phyloP scores from a whole-genome alignment of 345 rosid species.

The Eucalyptus pauciflora region DNA sequence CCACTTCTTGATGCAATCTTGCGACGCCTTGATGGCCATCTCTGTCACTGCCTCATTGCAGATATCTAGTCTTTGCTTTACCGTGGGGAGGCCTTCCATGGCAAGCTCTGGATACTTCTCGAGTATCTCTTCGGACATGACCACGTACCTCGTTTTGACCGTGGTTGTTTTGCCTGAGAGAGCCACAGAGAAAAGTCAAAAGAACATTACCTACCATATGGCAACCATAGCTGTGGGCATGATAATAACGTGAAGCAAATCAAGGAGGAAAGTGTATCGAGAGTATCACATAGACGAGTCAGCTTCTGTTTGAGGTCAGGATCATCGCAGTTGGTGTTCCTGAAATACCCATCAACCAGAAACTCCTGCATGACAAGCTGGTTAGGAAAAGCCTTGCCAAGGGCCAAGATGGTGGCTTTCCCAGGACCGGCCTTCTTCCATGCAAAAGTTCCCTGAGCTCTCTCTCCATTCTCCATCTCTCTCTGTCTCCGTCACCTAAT shows the following conservation, averaged over 20 bases:
- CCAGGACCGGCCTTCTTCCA: slow-evolving; percentile 32
- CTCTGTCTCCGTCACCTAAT: not conserved
- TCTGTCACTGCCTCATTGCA: slow-evolving; percentile 75
- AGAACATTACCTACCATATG: not conserved
- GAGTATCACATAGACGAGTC: slow-evolving; percentile 58
- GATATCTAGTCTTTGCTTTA: slow-evolving; percentile 68
- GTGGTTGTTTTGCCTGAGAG: slow-evolving; percentile 86
- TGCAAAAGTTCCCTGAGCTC: slow-evolving; percentile 6
- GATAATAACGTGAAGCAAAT: not conserved
- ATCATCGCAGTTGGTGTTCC: slow-evolving; percentile 81
- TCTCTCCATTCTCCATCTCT: slow-evolving; percentile 45
- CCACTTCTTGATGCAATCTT: slow-evolving; percentile 74
- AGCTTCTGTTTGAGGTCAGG: slow-evolving; percentile 84
- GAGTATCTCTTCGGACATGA: slow-evolving; percentile 93
- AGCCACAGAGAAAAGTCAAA: not conserved
- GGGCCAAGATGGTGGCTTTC: slow-evolving; percentile 77
- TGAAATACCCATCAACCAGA: slow-evolving; percentile 88
- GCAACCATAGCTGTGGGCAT: not conserved
- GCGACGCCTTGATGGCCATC: slow-evolving; percentile 87
- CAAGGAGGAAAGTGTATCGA: not conserved
- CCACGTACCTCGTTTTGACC: slow-evolving; percentile 89
- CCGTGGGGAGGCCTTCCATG: slow-evolving; percentile 73
- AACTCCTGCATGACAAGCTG: slow-evolving; percentile 96
- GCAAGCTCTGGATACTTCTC: slow-evolving; percentile 77
- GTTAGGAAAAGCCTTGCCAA: slow-evolving; percentile 91